A percentile compares a stretch with the other conserved stretches of the same genome.
These are phyloP conservation scores for Zoysia japonica DNA, from an alignment of 176 grass and related monocot genomes.

Conservation along the genomic window DNA sequence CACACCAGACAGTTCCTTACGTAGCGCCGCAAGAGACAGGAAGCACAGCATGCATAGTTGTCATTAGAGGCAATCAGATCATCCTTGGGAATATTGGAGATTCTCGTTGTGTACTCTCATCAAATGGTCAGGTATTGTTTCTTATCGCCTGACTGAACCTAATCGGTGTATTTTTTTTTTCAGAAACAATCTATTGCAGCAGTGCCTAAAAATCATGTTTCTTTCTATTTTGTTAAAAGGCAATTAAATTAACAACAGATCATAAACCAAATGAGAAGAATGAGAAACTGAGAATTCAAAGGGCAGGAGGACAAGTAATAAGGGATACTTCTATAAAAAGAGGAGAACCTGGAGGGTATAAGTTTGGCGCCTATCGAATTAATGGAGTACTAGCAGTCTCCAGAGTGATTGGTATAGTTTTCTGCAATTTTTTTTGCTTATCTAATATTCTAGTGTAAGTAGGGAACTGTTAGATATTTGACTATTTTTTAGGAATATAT, in stretches of 20 bases:
- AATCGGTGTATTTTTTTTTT: constrained; percentile 6
- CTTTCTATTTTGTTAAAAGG: constrained; percentile 31
- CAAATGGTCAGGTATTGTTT: constrained; percentile 22
- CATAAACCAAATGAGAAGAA: not conserved
- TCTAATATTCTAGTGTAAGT: not conserved
- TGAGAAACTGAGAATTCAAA: constrained; percentile 2
- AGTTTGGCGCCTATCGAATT: not conserved
- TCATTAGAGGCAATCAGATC: constrained; percentile 27
- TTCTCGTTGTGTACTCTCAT: constrained; percentile 37
- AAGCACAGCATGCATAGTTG: constrained; percentile 35
- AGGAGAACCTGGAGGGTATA: not conserved
- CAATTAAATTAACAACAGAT: constrained; percentile 22
- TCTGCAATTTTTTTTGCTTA: constrained; percentile 9
- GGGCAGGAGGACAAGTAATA: constrained; percentile 10
- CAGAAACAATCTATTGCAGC: not conserved
- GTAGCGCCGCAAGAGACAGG: not conserved
- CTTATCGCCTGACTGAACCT: not conserved
- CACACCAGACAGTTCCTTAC: constrained; percentile 3
- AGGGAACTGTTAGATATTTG: not conserved
- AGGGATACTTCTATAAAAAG: not conserved
- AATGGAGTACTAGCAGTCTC: not conserved
- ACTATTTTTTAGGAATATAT: not conserved
- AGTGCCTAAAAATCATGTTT: constrained; percentile 1
- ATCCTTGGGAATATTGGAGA: constrained; percentile 39
- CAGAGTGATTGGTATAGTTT: constrained; percentile 35